Evolutionary conservation across 495 filamentous ascomycete genomes (phyloP).

Genomic region (Usnea hakonensis): DNA sequence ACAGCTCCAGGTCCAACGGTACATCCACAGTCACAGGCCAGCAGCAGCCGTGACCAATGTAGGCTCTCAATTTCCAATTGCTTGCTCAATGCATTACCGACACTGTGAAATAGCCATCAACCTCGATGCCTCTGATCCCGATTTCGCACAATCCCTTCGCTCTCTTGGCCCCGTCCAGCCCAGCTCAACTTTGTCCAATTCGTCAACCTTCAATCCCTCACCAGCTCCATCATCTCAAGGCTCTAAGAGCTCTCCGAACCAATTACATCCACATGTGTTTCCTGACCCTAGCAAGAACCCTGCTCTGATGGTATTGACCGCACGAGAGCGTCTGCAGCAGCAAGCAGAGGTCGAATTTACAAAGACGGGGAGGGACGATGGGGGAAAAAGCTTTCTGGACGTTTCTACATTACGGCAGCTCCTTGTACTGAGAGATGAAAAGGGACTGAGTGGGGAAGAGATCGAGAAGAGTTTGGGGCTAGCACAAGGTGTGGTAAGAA

Average conservation of each 20-base stretch:
- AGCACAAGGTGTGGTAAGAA: conserved; percentile 48
- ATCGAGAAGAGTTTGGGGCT: conserved; percentile 56
- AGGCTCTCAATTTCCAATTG: conserved; percentile 7
- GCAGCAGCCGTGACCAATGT: conserved; percentile 29
- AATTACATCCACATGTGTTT: conserved; percentile 30
- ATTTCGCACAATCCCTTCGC: conserved; percentile 55
- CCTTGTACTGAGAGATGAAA: conserved; percentile 51
- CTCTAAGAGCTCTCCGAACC: conserved; percentile 7
- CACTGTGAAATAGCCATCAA: conserved; percentile 46
- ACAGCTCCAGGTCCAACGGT: conserved; percentile 28
- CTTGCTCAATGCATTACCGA: background rate
- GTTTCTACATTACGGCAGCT: conserved; percentile 52
- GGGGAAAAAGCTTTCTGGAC: conserved; percentile 51
- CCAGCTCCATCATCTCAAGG: conserved; percentile 22
- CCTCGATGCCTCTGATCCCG: conserved; percentile 56
- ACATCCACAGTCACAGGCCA: conserved; percentile 29
- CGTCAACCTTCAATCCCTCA: conserved; percentile 40
- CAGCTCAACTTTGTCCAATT: conserved; percentile 48
- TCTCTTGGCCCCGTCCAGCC: conserved; percentile 58
- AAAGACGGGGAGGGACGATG: conserved; percentile 36
- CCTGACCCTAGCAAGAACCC: conserved; percentile 46
- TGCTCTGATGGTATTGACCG: conserved; percentile 43
- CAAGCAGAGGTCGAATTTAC: conserved; percentile 47
- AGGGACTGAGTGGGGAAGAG: conserved; percentile 39
- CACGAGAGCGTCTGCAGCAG: conserved; percentile 37